These are phyloP conservation scores for Glaciozyma martinii DNA, from an alignment of 768 basidiomycete species.

Conservation along the genomic window DNA sequence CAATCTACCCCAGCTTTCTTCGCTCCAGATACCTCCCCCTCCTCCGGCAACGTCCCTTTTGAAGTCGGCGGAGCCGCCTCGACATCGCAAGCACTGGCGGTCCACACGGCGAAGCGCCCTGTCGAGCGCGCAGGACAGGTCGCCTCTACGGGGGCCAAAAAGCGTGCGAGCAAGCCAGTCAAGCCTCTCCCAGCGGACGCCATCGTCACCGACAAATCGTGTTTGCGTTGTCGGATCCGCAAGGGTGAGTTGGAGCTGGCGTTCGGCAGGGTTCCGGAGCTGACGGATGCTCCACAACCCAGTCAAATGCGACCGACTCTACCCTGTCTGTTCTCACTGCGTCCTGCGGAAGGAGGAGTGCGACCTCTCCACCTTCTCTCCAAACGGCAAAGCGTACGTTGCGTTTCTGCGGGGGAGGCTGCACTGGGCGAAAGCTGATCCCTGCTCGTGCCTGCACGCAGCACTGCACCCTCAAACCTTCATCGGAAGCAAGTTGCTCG, in stretches of 20 bases:
- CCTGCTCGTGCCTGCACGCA: neutral
- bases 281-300: neutral
- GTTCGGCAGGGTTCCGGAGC: neutral
- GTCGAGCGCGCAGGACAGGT: no score
- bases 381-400: neutral
- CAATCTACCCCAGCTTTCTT: no score
- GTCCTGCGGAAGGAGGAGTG: constrained; percentile 1
- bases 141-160: neutral
- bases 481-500: neutral
- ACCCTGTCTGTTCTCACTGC: constrained; percentile 8
- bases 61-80: no score
- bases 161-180: neutral
- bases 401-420: no score
- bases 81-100: no score
- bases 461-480: neutral
- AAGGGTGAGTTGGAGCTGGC: neutral
- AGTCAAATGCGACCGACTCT: constrained; percentile 14
- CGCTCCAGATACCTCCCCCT: no score
- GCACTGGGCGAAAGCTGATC: neutral
- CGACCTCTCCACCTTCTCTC: constrained; percentile 4
- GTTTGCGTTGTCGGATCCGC: neutral
- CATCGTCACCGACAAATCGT: neutral
- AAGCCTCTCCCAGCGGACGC: neutral
- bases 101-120: no score
- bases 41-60: no score